Evolutionary conservation across 1,284 basidiomycete species (phyloP), one percentile per base, ranked within the genome.

Genomic region (Schizopora paradoxa): DNA sequence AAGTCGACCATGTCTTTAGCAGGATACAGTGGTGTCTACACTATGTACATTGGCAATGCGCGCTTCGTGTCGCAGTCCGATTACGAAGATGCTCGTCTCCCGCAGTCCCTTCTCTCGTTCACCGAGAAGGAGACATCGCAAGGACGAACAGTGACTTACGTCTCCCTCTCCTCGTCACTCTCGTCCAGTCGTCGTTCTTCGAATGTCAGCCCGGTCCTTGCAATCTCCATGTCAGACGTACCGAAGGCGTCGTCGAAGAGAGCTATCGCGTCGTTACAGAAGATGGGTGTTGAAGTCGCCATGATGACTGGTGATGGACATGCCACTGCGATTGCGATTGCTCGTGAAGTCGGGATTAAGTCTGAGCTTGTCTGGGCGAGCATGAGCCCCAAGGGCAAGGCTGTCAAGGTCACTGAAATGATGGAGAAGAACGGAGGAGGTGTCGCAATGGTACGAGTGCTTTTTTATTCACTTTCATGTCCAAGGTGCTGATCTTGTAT

Each of bases 341-440:
- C 92, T 14, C 78, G 79, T 55, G 81, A 91, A 59, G 86, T 94
- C 14, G 92, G 92, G 0, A 94, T 97, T 55, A 67, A 68, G 37
- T 72, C 81, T 1, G 82, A 88, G 45, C 74, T 82, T 44, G 89
- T 97, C 0, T 91, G 85, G 77, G 85, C 91, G 2, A 80, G 79
- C 41, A 91, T 97, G 75, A 92, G 85, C 57, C 93, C 93, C 1
- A 88, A 92, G 58, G 93, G 93, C 35, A 97, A 97, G 63, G 91
- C 91, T 0, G 73, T 81, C 14, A 77, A 90, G 47, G 74, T 97
- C 14, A 69, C 78, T 2, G 88, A 92, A 58, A 65, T 96, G 31
- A 86, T 91, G 64, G 74, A 79, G 57, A 76, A 77, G 54, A 67
- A 82, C 38, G 72, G 69, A 2, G 79, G 76, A 19, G 85, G 82